Conservation (phyloP, 225 moss, liverwort and hornwort species). For the Anthoceros angustus region DNA sequence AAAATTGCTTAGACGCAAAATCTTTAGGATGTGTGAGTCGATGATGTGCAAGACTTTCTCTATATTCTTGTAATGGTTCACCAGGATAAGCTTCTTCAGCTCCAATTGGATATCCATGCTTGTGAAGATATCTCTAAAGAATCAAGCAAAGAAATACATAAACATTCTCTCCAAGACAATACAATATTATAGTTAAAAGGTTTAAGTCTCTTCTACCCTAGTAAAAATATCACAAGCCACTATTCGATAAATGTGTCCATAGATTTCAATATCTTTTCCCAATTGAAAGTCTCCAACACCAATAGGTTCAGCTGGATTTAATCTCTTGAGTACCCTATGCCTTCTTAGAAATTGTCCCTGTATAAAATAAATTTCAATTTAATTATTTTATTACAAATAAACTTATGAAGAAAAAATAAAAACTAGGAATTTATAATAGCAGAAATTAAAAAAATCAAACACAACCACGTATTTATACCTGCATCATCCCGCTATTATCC, state of each 20-base stretch:
- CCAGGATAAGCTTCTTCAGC: conserved; percentile 64
- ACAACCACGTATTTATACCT: conserved; percentile 14
- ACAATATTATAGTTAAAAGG: neutral
- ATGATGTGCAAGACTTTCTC: conserved; percentile 38
- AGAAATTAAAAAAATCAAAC: neutral
- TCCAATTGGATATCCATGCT: conserved; percentile 65
- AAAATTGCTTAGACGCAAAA: conserved; percentile 56
- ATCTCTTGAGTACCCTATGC: conserved; percentile 68
- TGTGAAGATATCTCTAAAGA: conserved; percentile 66
- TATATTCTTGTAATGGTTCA: conserved; percentile 64
- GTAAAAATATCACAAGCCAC: conserved; percentile 78
- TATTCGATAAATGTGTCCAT: conserved; percentile 72
- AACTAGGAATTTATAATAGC: neutral
- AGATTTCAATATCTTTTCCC: conserved; percentile 65
- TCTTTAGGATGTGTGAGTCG: conserved; percentile 54
- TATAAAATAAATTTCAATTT: neutral
- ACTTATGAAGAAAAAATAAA: neutral
- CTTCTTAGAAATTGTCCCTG: conserved; percentile 92
- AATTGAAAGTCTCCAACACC: conserved; percentile 49
- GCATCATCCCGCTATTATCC: conserved; percentile 65
- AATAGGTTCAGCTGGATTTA: conserved; percentile 34
- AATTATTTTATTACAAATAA: neutral
- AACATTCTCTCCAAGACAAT: neutral
- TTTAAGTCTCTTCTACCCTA: conserved; percentile 23
- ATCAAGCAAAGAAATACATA: neutral